Evolutionary conservation across 805 yeast species (phyloP).

Genomic region (Starmerella etchellsii): DNA sequence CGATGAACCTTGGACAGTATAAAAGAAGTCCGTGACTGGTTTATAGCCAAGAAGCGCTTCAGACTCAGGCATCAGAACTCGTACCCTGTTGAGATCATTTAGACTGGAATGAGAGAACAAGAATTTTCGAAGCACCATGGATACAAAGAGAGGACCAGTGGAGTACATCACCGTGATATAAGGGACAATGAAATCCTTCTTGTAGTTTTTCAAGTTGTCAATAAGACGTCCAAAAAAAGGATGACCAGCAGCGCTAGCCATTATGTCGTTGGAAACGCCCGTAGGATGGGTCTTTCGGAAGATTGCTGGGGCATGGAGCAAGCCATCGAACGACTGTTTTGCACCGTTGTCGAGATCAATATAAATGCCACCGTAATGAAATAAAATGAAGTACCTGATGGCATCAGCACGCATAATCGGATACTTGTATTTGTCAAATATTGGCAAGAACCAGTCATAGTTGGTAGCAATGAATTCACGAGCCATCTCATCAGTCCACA

Average conservation of each 20-base stretch:
- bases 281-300: conserved; percentile 80
- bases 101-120: conserved; percentile 35
- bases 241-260: conserved; percentile 80
- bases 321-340: conserved; percentile 61
- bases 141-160: conserved; percentile 80
- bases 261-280: conserved; percentile 83
- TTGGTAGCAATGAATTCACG: conserved; percentile 63
- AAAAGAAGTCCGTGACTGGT: conserved; percentile 44
- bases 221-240: conserved; percentile 68
- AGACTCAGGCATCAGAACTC: neutral
- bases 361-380: conserved; percentile 80
- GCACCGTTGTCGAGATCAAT: conserved; percentile 88
- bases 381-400: conserved; percentile 70
- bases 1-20: conserved; percentile 69
- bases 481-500: conserved; percentile 85
- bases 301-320: conserved; percentile 71
- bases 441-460: conserved; percentile 73
- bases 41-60: too few relatives aligned
- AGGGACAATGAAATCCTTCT: conserved; percentile 71
- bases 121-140: conserved; percentile 78
- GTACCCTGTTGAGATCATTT: conserved; percentile 41
- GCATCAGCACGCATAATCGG: conserved; percentile 87
- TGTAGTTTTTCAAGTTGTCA: conserved; percentile 47
- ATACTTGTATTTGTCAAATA: conserved; percentile 65
- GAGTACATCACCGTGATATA: conserved; percentile 86